Base-by-base conservation (phyloP, 2,329 filamentous ascomycete genomes). In the Neofusicoccum kwambonambiense region DNA sequence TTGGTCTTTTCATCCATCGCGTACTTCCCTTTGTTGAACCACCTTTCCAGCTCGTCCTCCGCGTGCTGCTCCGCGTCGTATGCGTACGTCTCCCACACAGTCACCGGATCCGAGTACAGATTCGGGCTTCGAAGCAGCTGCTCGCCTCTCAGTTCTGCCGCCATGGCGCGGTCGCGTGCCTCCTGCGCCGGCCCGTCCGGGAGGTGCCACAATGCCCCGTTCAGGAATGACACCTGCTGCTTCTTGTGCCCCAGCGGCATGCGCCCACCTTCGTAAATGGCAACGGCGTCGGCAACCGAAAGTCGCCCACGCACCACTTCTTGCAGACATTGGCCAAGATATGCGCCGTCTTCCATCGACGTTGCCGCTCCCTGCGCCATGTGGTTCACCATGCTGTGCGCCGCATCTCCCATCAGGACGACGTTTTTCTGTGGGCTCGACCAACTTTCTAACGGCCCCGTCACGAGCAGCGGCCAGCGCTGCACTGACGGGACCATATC, bases 341-440 rank as follows among this genome's bases (percentile, higher is more conserved):
- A 79, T 3, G 74, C 75, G 9, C 77, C 79, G 69, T 81, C 79
- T 69, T 81, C 79, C 76, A 81, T 80, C 1, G 75, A 74, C 7
- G 77, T 81, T n/a, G 78, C 79, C 15, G 78, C 79, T 7, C 79
- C 79, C 69, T 81, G 79, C 3, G 78, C 78, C 75, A 80, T 78
- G 66, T 80, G 75, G 64, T 80, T 78, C 17, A 76, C 73, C 79
- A 80, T 81, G 39, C 69, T 74, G 68, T 79, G 79, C 0, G 76
- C 78, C 0, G 79, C 78, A 68, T 80, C 78, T 8, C 80, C 80
- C 64, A 81, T 78, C n/a, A 82, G 68, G 1, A 81, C 77, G 3
- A 81, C 72, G 61, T 80, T 81, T 68, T 76, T 78, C 54, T 74
- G 69, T 1, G 74, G 69, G 42, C 75, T 80, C 1, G 76, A 79